Conservation (phyloP, 768 basidiomycete species). For the Tephrocybe sp. region DNA sequence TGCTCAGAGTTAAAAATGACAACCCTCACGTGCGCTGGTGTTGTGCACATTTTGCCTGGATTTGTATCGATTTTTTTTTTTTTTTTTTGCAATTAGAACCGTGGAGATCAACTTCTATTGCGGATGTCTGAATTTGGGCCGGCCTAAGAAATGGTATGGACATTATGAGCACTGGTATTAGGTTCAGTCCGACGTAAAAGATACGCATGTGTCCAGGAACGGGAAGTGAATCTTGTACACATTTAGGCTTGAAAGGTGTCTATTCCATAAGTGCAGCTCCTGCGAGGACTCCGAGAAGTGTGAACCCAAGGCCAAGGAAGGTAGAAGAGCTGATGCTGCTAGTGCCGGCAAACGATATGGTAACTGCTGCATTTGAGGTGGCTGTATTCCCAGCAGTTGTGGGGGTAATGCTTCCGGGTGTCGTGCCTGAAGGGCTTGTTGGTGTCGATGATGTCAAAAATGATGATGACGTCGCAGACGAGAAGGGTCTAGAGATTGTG, state of each 20-base stretch:
- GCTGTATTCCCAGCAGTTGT: conserved; percentile 7
- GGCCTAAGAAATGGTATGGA: too few relatives aligned
- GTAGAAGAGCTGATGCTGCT: not conserved
- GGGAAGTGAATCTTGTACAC: not conserved
- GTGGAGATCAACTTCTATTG: not conserved
- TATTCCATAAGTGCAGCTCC: conserved; percentile 10
- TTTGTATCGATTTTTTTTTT: conserved; percentile 18
- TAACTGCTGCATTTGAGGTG: conserved; percentile 19
- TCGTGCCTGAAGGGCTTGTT: conserved; percentile 10
- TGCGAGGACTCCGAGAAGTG: conserved; percentile 9
- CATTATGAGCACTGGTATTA: not conserved
- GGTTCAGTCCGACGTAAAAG: not conserved
- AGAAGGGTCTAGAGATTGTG: conserved; percentile 10
- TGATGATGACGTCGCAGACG: conserved; percentile 4
- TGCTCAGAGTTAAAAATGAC: conserved; percentile 5
- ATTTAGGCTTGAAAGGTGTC: not conserved
- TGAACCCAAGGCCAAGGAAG: conserved; percentile 7
- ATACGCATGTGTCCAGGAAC: not conserved
- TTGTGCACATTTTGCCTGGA: conserved; percentile 1
- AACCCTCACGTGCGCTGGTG: not conserved
- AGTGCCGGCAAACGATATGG: not conserved
- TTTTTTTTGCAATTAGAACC: conserved; percentile 3
- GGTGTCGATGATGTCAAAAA: conserved; percentile 6
- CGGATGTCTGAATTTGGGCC: too few relatives aligned
- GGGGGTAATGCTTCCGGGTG: conserved; percentile 3